Conservation (phyloP, 352 stramenopile genomes). For the Globisporangium splendens region DNA sequence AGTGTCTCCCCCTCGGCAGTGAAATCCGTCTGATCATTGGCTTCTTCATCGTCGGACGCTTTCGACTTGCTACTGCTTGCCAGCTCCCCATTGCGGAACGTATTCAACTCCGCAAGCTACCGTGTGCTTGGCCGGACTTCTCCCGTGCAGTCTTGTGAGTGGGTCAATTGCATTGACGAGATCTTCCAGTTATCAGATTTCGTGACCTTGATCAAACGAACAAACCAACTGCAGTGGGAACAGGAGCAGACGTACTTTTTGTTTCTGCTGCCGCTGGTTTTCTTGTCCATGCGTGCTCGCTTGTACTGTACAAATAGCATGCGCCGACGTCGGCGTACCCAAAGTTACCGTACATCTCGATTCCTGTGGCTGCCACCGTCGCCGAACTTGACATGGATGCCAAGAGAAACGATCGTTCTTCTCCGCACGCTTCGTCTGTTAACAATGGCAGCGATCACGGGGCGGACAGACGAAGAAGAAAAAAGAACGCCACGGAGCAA, state of each 20-base stretch:
- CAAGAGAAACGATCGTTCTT: too few species aligned
- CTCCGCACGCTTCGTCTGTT: too few species aligned
- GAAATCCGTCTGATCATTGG: constrained; percentile 7
- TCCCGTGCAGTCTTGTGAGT: constrained; percentile 63
- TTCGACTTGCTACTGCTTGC: constrained; percentile 57
- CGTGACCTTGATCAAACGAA: constrained; percentile 73
- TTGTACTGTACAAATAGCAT: constrained; percentile 72
- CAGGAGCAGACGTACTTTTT: constrained; percentile 87
- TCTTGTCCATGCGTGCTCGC: constrained; percentile 74
- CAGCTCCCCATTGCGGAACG: constrained; percentile 70
- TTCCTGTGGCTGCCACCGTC: too few species aligned
- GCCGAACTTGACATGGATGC: too few species aligned
- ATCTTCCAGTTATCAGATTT: constrained; percentile 90
- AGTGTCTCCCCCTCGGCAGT: constrained; percentile 12
- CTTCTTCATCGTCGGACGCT: constrained; percentile 25
- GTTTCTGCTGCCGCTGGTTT: constrained; percentile 78
- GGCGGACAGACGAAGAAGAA: too few species aligned
- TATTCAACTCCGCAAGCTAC: constrained; percentile 76
- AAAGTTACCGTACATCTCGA: background rate
- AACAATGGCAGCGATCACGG: too few species aligned
- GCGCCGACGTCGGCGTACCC: background rate
- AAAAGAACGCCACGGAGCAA: too few species aligned
- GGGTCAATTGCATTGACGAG: constrained; percentile 83
- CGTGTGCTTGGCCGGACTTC: constrained; percentile 64
- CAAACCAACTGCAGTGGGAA: constrained; percentile 69